Evolutionary conservation across 495 filamentous ascomycete genomes (phyloP), one percentile per base, ranked within the genome.

Genomic region (Cudoniella acicularis): DNA sequence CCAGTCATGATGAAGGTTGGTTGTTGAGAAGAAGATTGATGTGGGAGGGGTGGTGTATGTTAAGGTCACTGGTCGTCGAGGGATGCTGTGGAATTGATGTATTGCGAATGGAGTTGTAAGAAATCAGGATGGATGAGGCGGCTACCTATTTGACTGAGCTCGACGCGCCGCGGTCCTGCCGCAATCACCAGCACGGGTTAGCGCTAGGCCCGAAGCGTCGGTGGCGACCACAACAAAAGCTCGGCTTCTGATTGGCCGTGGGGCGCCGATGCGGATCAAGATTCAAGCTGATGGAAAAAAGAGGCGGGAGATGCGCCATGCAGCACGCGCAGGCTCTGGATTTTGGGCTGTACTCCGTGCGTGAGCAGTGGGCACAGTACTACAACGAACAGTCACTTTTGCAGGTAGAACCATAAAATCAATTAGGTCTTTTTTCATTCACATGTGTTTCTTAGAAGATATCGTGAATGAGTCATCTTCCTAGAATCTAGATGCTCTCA

Each of bases 1-100:
- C 64, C 64, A 67, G 64, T 67, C 64, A 67, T 67, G 61, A 62
- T 67, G 61, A 61, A 49, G 47, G 56, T 59, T 50, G 9, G 21
- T 17, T 9, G n/a, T 46, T 23, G 4, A 40, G 20, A 59, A 21
- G 30, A 43, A 23, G 42, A 49, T 54, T 48, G 43, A 50, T 52
- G 17, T 40, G 27, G 48, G 59, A 59, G 43, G 52, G 27, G 49
- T 45, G 51, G 18, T 54, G 46, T 36, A 16, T 49, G 25, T 40
- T 9, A 40, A 20, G 20, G 23, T 20, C 48, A 26, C 30, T 60
- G 55, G 18, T 22, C 24, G 18, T 45, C 30, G 16, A 42, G 26
- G 48, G 49, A 50, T 64, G 49, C 49, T 43, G 40, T 56, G 51
- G 58, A 59, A 30, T 48, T 59, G 45, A 23, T 52, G 26, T 4